Percentiles rank a stretch among this genome's conserved stretches.
phyloP scores from a whole-genome alignment of 2,329 filamentous ascomycete genomes.

The Tricladium varicosporioides region DNA sequence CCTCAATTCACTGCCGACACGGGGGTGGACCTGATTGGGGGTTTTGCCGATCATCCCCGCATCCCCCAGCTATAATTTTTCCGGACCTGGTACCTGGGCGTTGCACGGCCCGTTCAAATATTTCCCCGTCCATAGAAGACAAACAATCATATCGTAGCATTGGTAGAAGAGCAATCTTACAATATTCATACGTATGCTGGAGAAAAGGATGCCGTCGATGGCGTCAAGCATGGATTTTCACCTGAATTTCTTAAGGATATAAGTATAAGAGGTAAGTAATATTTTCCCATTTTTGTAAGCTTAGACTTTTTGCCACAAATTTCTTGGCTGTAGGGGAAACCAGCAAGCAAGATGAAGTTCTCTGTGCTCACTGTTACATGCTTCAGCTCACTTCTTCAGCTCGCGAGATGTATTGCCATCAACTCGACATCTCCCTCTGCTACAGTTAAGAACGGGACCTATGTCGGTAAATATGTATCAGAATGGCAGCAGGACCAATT shows the following conservation, averaged over 20 bases:
- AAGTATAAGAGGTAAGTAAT: no score
- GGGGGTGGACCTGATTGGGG: background rate
- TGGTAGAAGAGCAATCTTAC: no score
- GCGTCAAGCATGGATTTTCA: background rate
- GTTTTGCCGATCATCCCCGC: background rate
- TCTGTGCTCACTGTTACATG: background rate
- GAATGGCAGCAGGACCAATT: slow-evolving; percentile 40
- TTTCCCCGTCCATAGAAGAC: slow-evolving; percentile 1
- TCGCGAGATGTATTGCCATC: background rate
- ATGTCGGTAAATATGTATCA: slow-evolving; percentile 23
- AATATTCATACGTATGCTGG: background rate
- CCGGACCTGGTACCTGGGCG: background rate
- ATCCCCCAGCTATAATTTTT: background rate
- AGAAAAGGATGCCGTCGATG: background rate
- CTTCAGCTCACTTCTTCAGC: background rate
- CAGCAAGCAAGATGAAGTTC: background rate
- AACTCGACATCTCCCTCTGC: slow-evolving; percentile 17
- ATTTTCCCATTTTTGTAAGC: no score
- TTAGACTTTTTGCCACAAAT: background rate
- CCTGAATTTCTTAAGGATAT: no score
- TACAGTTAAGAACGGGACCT: slow-evolving; percentile 26
- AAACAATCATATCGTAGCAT: no score
- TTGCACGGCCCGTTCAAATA: background rate
- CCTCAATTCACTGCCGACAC: no score
- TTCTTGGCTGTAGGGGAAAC: background rate